Base-by-base conservation (phyloP, 106 monocot species). In the Chionographis japonica region DNA sequence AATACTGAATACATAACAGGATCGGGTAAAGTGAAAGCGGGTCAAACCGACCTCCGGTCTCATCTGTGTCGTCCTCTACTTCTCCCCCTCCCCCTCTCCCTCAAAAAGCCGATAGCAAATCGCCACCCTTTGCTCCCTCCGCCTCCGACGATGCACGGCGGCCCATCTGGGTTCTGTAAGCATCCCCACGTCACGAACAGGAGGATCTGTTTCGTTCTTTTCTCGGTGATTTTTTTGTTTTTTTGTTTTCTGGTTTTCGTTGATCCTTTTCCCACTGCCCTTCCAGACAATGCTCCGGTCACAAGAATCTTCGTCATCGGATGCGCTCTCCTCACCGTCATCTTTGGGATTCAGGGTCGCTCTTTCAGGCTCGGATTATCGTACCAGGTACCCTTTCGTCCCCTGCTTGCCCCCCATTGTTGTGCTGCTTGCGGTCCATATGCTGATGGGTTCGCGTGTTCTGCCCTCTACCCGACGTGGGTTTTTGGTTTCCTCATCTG, bases 211-310 rank as follows among this genome's bases (percentile, higher is more conserved):
- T 67, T 67, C 35, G 16, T 10, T 20, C 18, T 54, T 35, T 56
- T 40, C 14, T 56, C 35, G 41, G n/a, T n/a, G 40, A 4, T 63
- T 63, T 42, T 12, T 4, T 40, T 12, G 41, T 14, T 61, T 37
- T 61, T 11, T 60, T 35, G 8, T 8, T 4, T 8, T 46, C 9
- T 46, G 46, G 46, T 46, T 46, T 5, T 46, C 46, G 46, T 10
- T 46, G 46, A 20, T 57, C 18, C 19, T 58, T 58, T 4, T 58
- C 46, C 46, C 46, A 27, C 27, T 61, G 6, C 5, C 38, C 50
- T 20, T 51, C 20, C 12, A 68, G 68, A 87, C 65, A 93, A 93
- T 84, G 86, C 93, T 56, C 93, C 86, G 36, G 79, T 77, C 39
- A 79, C 86, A 57, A 76, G 76, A 52, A 54, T 76, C 37, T 50